These are phyloP conservation scores for Pyrus betulifolia DNA, from an alignment of 306 rosid species.

Conservation along the genomic window DNA sequence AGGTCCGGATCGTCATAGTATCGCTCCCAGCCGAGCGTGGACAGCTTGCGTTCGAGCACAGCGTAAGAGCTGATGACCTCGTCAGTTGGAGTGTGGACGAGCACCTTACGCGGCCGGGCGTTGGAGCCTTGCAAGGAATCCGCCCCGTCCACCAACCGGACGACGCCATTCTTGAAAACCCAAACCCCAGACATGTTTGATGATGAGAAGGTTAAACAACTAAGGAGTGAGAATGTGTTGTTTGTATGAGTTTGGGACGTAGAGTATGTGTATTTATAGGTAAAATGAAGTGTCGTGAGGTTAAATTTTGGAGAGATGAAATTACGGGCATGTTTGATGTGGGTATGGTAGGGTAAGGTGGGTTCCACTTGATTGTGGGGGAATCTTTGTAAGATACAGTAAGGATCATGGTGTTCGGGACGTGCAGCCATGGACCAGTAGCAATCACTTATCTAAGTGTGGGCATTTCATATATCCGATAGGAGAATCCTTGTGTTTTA, in stretches of 20 bases:
- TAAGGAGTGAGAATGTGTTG: not conserved
- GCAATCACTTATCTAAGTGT: not conserved
- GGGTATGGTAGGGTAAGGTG: constrained; percentile 8
- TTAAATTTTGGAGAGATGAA: not conserved
- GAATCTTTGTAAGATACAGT: constrained; percentile 5
- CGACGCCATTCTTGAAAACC: constrained; percentile 88
- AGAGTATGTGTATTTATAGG: not conserved
- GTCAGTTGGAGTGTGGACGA: constrained; percentile 54
- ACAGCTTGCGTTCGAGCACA: constrained; percentile 47
- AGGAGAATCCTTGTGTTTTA: not conserved
- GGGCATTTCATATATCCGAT: not conserved
- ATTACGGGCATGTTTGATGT: constrained; percentile 6
- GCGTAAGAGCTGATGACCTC: constrained; percentile 62
- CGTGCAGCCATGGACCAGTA: constrained; percentile 5
- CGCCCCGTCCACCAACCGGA: constrained; percentile 65
- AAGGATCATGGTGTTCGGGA: constrained; percentile 29
- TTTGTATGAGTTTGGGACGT: not conserved
- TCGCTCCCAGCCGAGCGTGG: constrained; percentile 76
- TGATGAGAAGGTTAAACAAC: not conserved
- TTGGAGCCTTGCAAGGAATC: constrained; percentile 31
- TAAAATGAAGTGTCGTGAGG: not conserved
- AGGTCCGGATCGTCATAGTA: constrained; percentile 85
- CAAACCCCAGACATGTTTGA: constrained; percentile 75
- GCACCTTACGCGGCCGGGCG: constrained; percentile 42
- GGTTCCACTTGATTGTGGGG: constrained; percentile 12